Percentiles rank a stretch among this genome's conserved stretches.
These are phyloP conservation scores for Lagerstroemia speciosa DNA, from an alignment of 345 rosid species.

Conservation along the genomic window DNA sequence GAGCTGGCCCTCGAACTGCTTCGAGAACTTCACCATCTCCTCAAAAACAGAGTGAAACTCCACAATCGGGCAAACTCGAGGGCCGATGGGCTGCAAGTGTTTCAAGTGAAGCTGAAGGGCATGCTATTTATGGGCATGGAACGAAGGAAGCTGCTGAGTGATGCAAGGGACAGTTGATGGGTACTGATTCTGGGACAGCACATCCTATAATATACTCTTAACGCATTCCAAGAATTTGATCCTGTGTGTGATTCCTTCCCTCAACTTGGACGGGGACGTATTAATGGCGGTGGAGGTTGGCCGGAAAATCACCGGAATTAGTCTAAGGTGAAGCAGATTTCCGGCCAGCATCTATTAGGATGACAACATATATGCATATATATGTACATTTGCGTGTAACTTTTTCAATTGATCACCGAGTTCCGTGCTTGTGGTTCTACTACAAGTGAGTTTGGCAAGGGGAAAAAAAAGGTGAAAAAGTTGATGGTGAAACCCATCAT, in stretches of 20 bases:
- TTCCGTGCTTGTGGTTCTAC: too few relatives aligned
- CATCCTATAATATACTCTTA: constrained; percentile 44
- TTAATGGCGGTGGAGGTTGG: not conserved
- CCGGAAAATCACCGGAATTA: not conserved
- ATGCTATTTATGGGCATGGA: constrained; percentile 1
- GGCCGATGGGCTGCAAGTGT: constrained; percentile 4
- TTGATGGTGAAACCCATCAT: too few relatives aligned
- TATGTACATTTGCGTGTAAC: too few relatives aligned
- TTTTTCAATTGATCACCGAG: too few relatives aligned
- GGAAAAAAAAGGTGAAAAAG: too few relatives aligned
- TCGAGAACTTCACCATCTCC: constrained; percentile 82
- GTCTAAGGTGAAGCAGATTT: not conserved
- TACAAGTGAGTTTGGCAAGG: too few relatives aligned
- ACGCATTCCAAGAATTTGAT: constrained; percentile 3
- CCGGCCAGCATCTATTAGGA: not conserved
- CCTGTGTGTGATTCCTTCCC: not conserved
- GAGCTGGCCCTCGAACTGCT: constrained; percentile 87
- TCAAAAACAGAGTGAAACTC: constrained; percentile 8
- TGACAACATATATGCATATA: not conserved
- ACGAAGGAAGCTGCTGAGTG: not conserved
- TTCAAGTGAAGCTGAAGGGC: not conserved
- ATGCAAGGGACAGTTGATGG: constrained; percentile 21
- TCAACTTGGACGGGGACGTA: not conserved
- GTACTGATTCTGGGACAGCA: constrained; percentile 37
- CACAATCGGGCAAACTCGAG: not conserved